Evolutionary conservation across 2,329 filamentous ascomycete species (phyloP).

Genomic region (Acrodontium crateriforme): DNA sequence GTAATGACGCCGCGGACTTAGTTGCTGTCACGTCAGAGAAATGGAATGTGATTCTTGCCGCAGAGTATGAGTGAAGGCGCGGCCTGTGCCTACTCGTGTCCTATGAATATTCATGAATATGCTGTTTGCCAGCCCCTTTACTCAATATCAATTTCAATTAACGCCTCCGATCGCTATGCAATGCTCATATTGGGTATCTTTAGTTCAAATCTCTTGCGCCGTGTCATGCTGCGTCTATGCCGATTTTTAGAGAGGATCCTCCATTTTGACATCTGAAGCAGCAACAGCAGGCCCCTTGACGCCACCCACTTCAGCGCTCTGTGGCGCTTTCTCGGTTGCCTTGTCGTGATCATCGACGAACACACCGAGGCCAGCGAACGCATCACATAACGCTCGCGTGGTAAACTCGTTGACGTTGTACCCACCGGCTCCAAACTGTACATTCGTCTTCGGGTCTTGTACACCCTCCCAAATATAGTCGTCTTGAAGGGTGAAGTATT

Average conservation of each 20-base stretch:
- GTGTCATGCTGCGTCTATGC: too few relatives aligned
- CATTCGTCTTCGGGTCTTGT: constrained; percentile 50
- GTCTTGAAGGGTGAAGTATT: constrained; percentile 56
- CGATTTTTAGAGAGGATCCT: constrained; percentile 29
- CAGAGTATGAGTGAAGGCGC: too few relatives aligned
- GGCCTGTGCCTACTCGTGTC: too few relatives aligned
- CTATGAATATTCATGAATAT: too few relatives aligned
- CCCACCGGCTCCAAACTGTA: constrained; percentile 59
- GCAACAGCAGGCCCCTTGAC: constrained; percentile 34
- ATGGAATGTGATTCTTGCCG: too few relatives aligned
- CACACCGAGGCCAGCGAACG: constrained; percentile 77
- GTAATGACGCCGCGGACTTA: too few relatives aligned
- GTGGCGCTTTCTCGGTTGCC: constrained; percentile 26
- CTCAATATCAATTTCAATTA: too few relatives aligned
- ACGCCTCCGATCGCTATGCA: too few relatives aligned
- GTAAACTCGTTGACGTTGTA: constrained; percentile 77
- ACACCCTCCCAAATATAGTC: constrained; percentile 66
- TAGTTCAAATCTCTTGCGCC: too few relatives aligned
- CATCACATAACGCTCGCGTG: constrained; percentile 66
- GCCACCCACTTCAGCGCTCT: constrained; percentile 15
- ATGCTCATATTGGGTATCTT: too few relatives aligned
- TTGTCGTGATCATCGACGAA: constrained; percentile 64
- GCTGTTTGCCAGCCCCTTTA: too few relatives aligned
- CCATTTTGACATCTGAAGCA: constrained; percentile 43
- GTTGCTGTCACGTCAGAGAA: too few relatives aligned